These are phyloP conservation scores for Cladosporium sp. DNA, from an alignment of 2,329 filamentous ascomycete genomes.

Conservation along the genomic window DNA sequence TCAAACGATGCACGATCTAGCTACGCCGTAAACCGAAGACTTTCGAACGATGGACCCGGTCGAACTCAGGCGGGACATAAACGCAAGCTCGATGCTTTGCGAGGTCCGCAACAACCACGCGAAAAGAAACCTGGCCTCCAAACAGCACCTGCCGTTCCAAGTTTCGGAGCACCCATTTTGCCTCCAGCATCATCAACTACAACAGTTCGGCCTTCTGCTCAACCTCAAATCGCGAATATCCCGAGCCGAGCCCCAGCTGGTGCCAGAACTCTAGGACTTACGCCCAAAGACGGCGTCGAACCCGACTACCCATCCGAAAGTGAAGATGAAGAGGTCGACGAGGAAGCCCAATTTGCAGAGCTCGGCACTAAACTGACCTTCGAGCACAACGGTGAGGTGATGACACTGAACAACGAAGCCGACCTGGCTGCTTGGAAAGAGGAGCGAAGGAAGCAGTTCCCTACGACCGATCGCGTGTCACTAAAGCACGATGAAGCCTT, in stretches of 20 bases:
- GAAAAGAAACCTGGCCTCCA: constrained; percentile 22
- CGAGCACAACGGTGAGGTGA: constrained; percentile 57
- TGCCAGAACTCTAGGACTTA: constrained; percentile 5
- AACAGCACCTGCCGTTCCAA: constrained; percentile 35
- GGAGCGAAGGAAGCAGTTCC: constrained; percentile 77
- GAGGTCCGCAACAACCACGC: constrained; percentile 22
- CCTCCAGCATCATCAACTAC: constrained; percentile 22
- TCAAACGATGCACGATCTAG: not conserved
- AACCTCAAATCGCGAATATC: not conserved
- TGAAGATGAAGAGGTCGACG: constrained; percentile 63
- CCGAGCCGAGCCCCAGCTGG: not conserved
- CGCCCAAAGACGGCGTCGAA: constrained; percentile 9
- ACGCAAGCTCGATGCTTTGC: constrained; percentile 36
- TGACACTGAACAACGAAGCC: constrained; percentile 55
- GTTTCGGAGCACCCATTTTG: constrained; percentile 30
- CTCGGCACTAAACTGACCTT: constrained; percentile 43
- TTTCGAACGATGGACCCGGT: constrained; percentile 10
- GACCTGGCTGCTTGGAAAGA: constrained; percentile 80
- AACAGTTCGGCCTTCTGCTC: constrained; percentile 5
- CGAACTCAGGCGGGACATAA: constrained; percentile 32
- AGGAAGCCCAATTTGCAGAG: constrained; percentile 56
- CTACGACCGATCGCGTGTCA: constrained; percentile 70
- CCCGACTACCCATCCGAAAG: constrained; percentile 12
- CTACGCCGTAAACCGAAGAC: not conserved
- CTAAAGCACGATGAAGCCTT: constrained; percentile 47